phyloP scores from a whole-genome alignment of 441 rosid species.

The Croton setiger region DNA sequence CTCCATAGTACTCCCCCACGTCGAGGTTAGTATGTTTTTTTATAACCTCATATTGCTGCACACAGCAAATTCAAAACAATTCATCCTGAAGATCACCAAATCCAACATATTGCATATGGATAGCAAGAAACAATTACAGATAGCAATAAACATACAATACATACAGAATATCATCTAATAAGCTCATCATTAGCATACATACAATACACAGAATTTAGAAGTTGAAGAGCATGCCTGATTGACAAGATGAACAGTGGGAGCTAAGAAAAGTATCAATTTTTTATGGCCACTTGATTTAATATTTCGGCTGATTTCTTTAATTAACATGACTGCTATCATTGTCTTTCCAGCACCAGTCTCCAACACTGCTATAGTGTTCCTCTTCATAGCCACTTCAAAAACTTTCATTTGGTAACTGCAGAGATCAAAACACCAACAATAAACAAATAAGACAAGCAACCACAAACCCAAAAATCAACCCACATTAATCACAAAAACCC shows the following conservation, averaged over 20 bases:
- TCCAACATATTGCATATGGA: slow-evolving; percentile 1
- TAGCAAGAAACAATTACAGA: background rate
- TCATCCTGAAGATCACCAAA: slow-evolving; percentile 6
- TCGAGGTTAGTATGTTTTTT: slow-evolving; percentile 36
- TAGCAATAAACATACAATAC: background rate
- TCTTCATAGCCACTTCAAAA: slow-evolving; percentile 63
- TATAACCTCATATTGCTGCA: slow-evolving; percentile 74
- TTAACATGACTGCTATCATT: slow-evolving; percentile 64
- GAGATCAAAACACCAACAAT: slow-evolving; percentile 7
- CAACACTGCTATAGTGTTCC: slow-evolving; percentile 72
- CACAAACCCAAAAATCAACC: background rate
- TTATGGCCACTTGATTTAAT: slow-evolving; percentile 34
- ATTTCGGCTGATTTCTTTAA: slow-evolving; percentile 39
- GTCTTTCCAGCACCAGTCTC: slow-evolving; percentile 71
- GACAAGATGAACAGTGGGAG: slow-evolving; percentile 80
- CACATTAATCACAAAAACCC: slow-evolving; percentile 12
- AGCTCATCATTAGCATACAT: background rate
- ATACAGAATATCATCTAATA: background rate
- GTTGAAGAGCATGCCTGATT: slow-evolving; percentile 46
- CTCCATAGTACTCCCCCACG: slow-evolving; percentile 72
- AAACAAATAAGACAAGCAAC: background rate
- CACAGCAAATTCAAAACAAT: slow-evolving; percentile 13
- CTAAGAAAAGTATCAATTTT: slow-evolving; percentile 64
- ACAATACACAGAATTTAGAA: background rate
- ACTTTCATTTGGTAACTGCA: slow-evolving; percentile 56